phyloP scores from a whole-genome alignment of 208 protist genomes.

The Leishmania amazonensis region DNA sequence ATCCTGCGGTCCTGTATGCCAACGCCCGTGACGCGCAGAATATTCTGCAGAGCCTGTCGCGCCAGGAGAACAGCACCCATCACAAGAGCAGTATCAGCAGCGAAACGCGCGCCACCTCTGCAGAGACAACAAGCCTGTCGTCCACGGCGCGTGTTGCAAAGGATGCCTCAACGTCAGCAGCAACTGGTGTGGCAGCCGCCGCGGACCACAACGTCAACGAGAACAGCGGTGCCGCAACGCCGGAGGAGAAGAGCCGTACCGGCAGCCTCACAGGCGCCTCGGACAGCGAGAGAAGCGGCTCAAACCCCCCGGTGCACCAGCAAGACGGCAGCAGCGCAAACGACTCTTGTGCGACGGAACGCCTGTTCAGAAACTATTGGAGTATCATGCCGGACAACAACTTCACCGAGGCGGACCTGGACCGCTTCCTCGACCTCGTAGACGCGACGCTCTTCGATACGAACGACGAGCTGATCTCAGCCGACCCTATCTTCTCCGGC shows the following conservation, averaged over 20 bases:
- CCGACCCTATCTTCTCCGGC: constrained; percentile 20
- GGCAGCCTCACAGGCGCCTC: neutral
- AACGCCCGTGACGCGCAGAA: constrained; percentile 49
- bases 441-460: constrained; percentile 59
- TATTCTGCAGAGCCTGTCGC: constrained; percentile 31
- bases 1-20: constrained; percentile 73
- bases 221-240: neutral
- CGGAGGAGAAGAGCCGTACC: neutral
- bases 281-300: neutral
- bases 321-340: constrained; percentile 4
- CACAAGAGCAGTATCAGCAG: neutral
- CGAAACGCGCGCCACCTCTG: neutral
- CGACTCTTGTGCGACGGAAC: neutral
- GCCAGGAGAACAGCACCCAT: neutral
- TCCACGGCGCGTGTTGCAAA: neutral
- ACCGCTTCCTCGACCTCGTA: constrained; percentile 68
- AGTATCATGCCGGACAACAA: constrained; percentile 55
- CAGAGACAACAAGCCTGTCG: neutral
- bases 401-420: constrained; percentile 76
- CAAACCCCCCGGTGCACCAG: neutral
- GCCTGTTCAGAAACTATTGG: constrained; percentile 45
- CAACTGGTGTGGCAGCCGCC: neutral
- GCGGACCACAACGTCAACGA: neutral
- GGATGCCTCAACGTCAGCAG: neutral
- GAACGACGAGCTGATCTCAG: constrained; percentile 60